Evolutionary conservation across 139 green algal genomes (phyloP).

Genomic region (Haematococcus lacustris): DNA sequence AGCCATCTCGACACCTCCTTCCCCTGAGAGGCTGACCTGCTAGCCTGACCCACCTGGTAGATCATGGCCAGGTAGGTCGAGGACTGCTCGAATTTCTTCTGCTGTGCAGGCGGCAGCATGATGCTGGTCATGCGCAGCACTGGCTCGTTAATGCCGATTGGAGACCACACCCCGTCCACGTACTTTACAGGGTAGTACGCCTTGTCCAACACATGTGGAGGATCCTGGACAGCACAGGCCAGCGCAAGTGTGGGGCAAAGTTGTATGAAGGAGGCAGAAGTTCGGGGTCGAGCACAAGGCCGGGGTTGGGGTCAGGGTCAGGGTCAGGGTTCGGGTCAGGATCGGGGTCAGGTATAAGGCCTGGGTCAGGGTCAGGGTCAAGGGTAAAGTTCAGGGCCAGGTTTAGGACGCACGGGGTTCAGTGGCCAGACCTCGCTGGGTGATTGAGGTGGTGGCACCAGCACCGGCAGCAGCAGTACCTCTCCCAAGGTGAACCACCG

Average conservation of each 20-base stretch:
- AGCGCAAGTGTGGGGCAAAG: neutral
- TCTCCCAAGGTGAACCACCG: neutral
- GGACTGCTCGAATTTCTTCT: slow-evolving; percentile 26
- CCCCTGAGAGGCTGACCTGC: too few relatives aligned
- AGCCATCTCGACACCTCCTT: too few relatives aligned
- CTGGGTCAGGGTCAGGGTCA: too few relatives aligned
- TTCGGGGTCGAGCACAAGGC: neutral
- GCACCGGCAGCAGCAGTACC: neutral
- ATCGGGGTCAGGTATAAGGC: too few relatives aligned
- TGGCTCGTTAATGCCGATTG: slow-evolving; percentile 12
- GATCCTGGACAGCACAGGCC: slow-evolving; percentile 16
- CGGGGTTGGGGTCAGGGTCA: too few relatives aligned
- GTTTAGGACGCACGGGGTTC: neutral
- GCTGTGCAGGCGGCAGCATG: slow-evolving; percentile 8
- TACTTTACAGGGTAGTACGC: slow-evolving; percentile 15
- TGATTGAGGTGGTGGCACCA: neutral
- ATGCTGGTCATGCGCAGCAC: slow-evolving; percentile 30
- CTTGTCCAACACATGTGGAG: slow-evolving; percentile 34
- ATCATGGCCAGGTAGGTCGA: slow-evolving; percentile 27
- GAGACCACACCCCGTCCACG: slow-evolving; percentile 9
- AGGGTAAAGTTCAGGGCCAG: too few relatives aligned
- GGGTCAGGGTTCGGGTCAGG: too few relatives aligned
- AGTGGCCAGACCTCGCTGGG: neutral
- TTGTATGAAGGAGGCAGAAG: neutral
- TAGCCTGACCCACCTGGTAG: slow-evolving; percentile 10